Conservation (phyloP, 768 basidiomycete genomes). For the Suillus decipiens region DNA sequence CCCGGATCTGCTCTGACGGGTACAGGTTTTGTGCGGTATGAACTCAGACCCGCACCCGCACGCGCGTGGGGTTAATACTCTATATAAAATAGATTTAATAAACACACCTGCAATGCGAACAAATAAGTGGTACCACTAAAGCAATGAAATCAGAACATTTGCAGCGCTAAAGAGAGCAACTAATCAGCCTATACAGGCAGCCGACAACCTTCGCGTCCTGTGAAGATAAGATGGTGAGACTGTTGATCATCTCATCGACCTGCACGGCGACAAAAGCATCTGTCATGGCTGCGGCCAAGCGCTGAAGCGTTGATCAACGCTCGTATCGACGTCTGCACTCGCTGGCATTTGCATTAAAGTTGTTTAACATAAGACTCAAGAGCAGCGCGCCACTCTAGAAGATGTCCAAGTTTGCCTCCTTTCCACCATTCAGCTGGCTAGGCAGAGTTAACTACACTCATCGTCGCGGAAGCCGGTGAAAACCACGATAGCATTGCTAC, state of each 20-base stretch:
- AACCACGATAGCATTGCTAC: too few relatives aligned
- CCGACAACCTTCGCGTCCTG: slow-evolving; percentile 23
- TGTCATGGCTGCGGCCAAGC: slow-evolving; percentile 61
- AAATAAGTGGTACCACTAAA: slow-evolving; percentile 43
- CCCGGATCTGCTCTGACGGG: too few relatives aligned
- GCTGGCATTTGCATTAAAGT: slow-evolving; percentile 42
- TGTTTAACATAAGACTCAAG: too few relatives aligned
- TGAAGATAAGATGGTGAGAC: slow-evolving; percentile 24
- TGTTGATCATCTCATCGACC: slow-evolving; percentile 49
- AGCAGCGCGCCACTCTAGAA: slow-evolving; percentile 69
- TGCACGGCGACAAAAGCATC: slow-evolving; percentile 67
- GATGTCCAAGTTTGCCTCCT: slow-evolving; percentile 5
- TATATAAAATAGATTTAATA: too few relatives aligned
- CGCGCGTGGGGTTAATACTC: too few relatives aligned
- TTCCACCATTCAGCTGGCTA: too few relatives aligned
- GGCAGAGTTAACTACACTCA: too few relatives aligned
- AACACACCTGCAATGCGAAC: too few relatives aligned
- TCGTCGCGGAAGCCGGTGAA: too few relatives aligned
- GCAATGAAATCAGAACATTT: neutral
- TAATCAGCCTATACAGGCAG: slow-evolving; percentile 30
- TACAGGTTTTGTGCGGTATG: too few relatives aligned
- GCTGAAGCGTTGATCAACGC: slow-evolving; percentile 48
- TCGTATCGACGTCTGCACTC: slow-evolving; percentile 38
- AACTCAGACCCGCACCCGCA: too few relatives aligned
- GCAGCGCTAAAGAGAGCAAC: slow-evolving; percentile 11